Evolutionary conservation across 805 yeast species (phyloP).

Genomic region (Lipomyces kockii): DNA sequence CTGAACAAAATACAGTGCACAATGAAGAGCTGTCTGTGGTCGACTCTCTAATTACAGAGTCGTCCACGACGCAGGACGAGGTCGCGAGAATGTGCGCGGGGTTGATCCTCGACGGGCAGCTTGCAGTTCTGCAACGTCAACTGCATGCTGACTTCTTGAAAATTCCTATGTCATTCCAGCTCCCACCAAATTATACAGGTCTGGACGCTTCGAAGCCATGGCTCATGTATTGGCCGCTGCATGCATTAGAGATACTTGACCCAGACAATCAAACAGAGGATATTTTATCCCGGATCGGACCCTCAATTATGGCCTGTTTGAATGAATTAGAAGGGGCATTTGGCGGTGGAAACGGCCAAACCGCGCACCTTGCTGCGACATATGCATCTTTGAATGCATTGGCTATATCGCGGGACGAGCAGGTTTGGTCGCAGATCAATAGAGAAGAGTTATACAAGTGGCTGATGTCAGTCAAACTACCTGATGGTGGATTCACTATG

Average conservation of each 20-base stretch:
- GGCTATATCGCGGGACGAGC: slow-evolving; percentile 51
- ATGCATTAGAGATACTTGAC: slow-evolving; percentile 55
- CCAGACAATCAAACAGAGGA: slow-evolving; percentile 37
- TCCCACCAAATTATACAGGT: slow-evolving; percentile 57
- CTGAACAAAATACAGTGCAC: slow-evolving; percentile 20
- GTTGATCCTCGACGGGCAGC: slow-evolving; percentile 17
- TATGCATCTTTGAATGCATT: slow-evolving; percentile 77
- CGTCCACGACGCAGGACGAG: slow-evolving; percentile 27
- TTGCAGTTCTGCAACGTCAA: slow-evolving; percentile 16
- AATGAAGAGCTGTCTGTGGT: slow-evolving; percentile 8
- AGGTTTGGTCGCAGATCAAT: slow-evolving; percentile 53
- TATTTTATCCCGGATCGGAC: slow-evolving; percentile 39
- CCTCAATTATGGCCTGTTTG: slow-evolving; percentile 45
- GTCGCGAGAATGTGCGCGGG: slow-evolving; percentile 23
- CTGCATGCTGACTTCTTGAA: slow-evolving; percentile 17
- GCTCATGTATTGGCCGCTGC: slow-evolving; percentile 83
- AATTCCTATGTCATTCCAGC: slow-evolving; percentile 36
- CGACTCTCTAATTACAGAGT: slow-evolving; percentile 26
- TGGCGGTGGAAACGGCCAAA: slow-evolving; percentile 83
- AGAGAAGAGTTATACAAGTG: slow-evolving; percentile 59
- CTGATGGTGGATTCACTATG: slow-evolving; percentile 79
- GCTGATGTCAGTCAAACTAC: slow-evolving; percentile 65
- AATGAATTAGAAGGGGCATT: slow-evolving; percentile 62
- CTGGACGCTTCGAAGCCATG: slow-evolving; percentile 93
- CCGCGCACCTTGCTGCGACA: slow-evolving; percentile 82